Percentiles rank a stretch among this genome's conserved stretches.
Conservation (phyloP, 306 rosid genomes). For the Castanospermum australe region DNA sequence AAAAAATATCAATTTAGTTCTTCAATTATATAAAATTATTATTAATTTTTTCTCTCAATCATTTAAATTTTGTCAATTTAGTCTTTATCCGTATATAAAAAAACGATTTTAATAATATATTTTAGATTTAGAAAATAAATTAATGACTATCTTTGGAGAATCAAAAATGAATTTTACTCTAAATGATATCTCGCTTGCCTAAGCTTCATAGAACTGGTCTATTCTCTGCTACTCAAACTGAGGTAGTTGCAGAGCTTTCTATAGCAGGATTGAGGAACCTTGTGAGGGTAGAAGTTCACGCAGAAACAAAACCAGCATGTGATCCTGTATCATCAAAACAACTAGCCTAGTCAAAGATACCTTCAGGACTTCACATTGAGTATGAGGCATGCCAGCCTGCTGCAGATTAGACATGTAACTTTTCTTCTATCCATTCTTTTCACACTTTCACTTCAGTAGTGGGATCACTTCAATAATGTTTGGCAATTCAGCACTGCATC, state of each 20-base stretch:
- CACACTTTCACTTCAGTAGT: background rate
- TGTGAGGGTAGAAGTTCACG: constrained; percentile 79
- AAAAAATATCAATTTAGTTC: too few relatives aligned
- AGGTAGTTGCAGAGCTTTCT: constrained; percentile 86
- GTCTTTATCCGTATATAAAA: too few relatives aligned
- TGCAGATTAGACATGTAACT: background rate
- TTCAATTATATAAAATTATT: too few relatives aligned
- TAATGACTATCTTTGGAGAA: too few relatives aligned
- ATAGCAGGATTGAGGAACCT: constrained; percentile 95
- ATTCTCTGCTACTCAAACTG: constrained; percentile 93
- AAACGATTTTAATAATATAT: too few relatives aligned
- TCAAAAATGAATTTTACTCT: too few relatives aligned
- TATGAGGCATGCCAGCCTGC: background rate
- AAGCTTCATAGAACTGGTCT: constrained; percentile 94
- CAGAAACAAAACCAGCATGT: constrained; percentile 50
- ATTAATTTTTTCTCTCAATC: too few relatives aligned
- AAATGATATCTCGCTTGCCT: constrained; percentile 69
- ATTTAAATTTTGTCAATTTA: too few relatives aligned
- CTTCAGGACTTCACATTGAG: constrained; percentile 82
- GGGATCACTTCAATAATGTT: background rate
- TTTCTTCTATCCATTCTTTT: constrained; percentile 22
- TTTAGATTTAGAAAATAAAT: too few relatives aligned
- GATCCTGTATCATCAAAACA: constrained; percentile 37
- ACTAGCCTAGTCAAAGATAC: constrained; percentile 61
- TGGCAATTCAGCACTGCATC: background rate